These are phyloP conservation scores for Cicer cuneatum DNA, from an alignment of 306 rosid species.

Conservation along the genomic window DNA sequence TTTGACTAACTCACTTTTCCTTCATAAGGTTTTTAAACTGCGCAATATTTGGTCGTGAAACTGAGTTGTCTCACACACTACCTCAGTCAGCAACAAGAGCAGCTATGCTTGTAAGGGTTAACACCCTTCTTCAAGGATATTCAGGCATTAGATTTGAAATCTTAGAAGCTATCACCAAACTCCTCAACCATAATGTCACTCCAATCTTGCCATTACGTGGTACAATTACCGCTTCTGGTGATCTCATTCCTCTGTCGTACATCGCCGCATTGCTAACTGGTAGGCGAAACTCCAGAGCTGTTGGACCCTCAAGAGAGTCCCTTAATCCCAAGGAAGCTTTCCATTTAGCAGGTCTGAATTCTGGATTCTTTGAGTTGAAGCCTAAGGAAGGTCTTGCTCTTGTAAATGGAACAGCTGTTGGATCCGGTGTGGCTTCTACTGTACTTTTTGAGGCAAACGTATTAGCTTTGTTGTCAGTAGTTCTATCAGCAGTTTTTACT, in stretches of 20 bases:
- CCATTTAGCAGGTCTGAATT: slow-evolving; percentile 45
- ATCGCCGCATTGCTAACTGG: slow-evolving; percentile 50
- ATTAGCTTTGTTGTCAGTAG: slow-evolving; percentile 49
- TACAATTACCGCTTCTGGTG: slow-evolving; percentile 57
- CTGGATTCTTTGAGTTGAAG: slow-evolving; percentile 51
- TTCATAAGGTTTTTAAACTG: slow-evolving; percentile 50
- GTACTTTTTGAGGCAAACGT: slow-evolving; percentile 58
- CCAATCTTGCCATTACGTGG: slow-evolving; percentile 56
- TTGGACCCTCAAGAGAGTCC: slow-evolving; percentile 51
- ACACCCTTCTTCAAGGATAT: slow-evolving; percentile 56
- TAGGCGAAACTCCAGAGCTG: slow-evolving; percentile 48
- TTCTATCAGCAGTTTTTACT: slow-evolving; percentile 52
- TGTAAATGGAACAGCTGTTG: slow-evolving; percentile 56
- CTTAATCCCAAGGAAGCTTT: slow-evolving; percentile 52
- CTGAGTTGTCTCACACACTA: slow-evolving; percentile 45
- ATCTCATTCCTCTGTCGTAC: slow-evolving; percentile 57
- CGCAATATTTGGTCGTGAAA: slow-evolving; percentile 49
- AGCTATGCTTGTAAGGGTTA: slow-evolving; percentile 57
- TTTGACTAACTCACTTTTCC: slow-evolving; percentile 1
- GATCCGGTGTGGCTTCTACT: slow-evolving; percentile 51
- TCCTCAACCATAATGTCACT: slow-evolving; percentile 53
- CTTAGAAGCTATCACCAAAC: slow-evolving; percentile 54
- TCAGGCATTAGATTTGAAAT: slow-evolving; percentile 58
- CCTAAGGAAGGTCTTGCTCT: slow-evolving; percentile 58
- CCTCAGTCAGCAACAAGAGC: slow-evolving; percentile 56